phyloP scores from a whole-genome alignment of 2,329 filamentous ascomycete genomes.

The Clonostachys sp. region DNA sequence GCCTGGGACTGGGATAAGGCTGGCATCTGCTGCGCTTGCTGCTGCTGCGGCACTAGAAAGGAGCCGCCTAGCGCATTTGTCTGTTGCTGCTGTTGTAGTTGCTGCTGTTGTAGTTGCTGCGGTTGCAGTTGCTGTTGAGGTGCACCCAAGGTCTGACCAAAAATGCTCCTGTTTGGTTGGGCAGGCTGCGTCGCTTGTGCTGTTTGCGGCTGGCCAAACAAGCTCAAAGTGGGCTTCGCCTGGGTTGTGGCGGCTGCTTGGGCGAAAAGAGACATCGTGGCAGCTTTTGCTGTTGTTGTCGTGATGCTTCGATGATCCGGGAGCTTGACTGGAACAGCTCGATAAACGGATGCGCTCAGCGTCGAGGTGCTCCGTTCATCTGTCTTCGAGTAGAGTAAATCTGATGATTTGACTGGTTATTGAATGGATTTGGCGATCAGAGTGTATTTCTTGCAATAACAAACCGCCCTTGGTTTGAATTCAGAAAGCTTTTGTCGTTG shows the following conservation, averaged over 20 bases:
- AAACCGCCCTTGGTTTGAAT: too few species aligned
- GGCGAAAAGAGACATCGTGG: slow-evolving; percentile 31
- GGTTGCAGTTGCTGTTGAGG: slow-evolving; percentile 19
- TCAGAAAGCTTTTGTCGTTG: too few species aligned
- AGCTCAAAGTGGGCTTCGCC: slow-evolving; percentile 20
- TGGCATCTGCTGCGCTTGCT: slow-evolving; percentile 35
- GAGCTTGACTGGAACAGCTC: too few species aligned
- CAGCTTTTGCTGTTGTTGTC: not conserved
- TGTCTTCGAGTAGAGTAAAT: too few species aligned
- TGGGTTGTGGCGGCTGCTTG: slow-evolving; percentile 7
- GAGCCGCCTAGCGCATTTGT: slow-evolving; percentile 20
- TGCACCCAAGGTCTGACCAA: slow-evolving; percentile 19
- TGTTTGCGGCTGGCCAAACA: slow-evolving; percentile 32
- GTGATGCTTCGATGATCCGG: too few species aligned
- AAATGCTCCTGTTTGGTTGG: slow-evolving; percentile 15
- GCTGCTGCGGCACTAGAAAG: slow-evolving; percentile 23
- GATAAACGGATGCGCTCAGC: too few species aligned
- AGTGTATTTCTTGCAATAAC: too few species aligned
- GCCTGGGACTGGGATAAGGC: slow-evolving; percentile 37
- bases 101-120: slow-evolving; percentile 19
- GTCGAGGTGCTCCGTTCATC: too few species aligned
- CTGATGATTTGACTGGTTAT: too few species aligned
- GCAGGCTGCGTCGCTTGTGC: slow-evolving; percentile 20
- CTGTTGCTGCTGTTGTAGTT: slow-evolving; percentile 31
- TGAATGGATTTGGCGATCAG: too few species aligned